phyloP scores from a whole-genome alignment of 257 asterid genomes.

The Primulina eburnea region DNA sequence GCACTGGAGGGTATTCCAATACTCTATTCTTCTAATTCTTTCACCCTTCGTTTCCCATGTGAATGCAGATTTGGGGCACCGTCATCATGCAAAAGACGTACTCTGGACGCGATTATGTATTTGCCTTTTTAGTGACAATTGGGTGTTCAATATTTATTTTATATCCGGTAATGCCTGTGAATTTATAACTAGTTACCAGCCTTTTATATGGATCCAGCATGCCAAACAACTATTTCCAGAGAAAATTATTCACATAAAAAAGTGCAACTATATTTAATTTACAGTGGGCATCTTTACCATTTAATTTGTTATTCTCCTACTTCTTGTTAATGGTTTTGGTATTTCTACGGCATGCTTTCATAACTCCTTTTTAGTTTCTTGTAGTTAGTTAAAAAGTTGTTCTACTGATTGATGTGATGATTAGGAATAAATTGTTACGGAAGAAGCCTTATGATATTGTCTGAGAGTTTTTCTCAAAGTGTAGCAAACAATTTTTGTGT shows the following conservation, averaged over 20 bases:
- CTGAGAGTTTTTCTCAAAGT: conserved; percentile 6
- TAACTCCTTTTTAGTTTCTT: neutral
- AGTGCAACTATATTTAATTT: conserved; percentile 1
- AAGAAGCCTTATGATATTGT: conserved; percentile 1
- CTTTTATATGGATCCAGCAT: conserved; percentile 11
- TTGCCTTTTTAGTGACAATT: conserved; percentile 71
- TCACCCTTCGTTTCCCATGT: conserved; percentile 24
- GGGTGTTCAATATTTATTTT: conserved; percentile 94
- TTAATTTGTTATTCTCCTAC: neutral
- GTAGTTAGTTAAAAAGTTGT: conserved; percentile 12
- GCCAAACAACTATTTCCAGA: conserved; percentile 8
- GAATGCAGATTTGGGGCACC: conserved; percentile 93
- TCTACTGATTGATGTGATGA: neutral
- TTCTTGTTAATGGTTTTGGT: conserved; percentile 6
- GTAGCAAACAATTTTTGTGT: neutral
- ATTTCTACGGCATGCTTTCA: conserved; percentile 17
- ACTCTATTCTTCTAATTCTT: conserved; percentile 12
- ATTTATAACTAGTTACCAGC: conserved; percentile 4
- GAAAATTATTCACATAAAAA: neutral
- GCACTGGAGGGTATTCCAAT: neutral
- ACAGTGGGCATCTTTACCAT: neutral
- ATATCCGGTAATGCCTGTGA: conserved; percentile 59
- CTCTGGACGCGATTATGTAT: conserved; percentile 68
- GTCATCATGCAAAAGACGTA: conserved; percentile 94
- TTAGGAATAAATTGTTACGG: conserved; percentile 10